phyloP scores from a whole-genome alignment of 805 yeast genomes.

The Diddensiella santjacobensis region DNA sequence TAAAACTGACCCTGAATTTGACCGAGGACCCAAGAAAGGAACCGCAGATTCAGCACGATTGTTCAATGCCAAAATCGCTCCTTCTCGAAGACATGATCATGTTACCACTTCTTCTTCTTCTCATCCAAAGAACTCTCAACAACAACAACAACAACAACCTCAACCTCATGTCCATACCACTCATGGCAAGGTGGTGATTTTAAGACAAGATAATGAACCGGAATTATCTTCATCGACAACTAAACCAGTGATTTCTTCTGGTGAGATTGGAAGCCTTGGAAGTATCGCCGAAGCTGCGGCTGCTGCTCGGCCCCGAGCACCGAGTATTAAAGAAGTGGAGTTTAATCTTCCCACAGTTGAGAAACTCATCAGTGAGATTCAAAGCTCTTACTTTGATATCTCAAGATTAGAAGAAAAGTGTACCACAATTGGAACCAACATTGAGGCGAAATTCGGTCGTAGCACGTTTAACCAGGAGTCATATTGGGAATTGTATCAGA shows the following conservation, averaged over 20 bases:
- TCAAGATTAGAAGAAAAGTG: conserved; percentile 20
- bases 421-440: conserved; percentile 4
- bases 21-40: conserved; percentile 1
- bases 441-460: conserved; percentile 4
- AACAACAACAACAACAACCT: conserved; percentile 3
- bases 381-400: conserved; percentile 23
- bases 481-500: conserved; percentile 13
- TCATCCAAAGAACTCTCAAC: not conserved
- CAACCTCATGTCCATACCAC: not conserved
- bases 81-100: not conserved
- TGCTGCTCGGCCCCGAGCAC: not conserved
- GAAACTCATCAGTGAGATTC: conserved; percentile 19
- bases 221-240: not conserved
- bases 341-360: conserved; percentile 14
- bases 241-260: not conserved
- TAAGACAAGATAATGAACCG: not conserved
- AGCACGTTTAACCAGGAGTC: conserved; percentile 3
- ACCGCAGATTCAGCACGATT: not conserved
- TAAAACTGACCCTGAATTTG: conserved; percentile 4
- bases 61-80: conserved; percentile 1
- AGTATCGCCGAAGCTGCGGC: conserved; percentile 1
- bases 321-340: conserved; percentile 6
- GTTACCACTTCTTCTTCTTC: not conserved
- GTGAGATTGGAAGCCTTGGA: not conserved
- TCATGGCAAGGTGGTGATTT: not conserved